Percentiles rank a stretch among this genome's conserved stretches.
phyloP scores from a whole-genome alignment of 495 filamentous ascomycete species.

The Talaromyces liani region DNA sequence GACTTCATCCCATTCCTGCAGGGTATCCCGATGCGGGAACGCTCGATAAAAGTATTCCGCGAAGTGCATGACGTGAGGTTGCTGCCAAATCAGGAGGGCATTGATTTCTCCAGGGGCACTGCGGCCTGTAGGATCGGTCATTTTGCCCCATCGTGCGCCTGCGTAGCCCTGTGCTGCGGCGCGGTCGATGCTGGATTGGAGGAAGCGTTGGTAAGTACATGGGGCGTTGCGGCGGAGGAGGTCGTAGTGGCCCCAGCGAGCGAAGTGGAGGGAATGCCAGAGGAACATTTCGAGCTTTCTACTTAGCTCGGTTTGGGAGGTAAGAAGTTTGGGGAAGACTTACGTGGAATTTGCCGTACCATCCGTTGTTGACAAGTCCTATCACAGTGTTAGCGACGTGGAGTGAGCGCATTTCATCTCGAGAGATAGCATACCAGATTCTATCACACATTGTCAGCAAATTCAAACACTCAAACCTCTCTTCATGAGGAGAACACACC shows the following conservation, averaged over 20 bases:
- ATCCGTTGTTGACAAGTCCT: not conserved
- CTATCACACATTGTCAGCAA: not conserved
- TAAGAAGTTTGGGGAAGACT: not conserved
- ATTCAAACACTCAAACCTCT: not conserved
- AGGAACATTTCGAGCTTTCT: constrained; percentile 42
- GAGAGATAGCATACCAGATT: not conserved
- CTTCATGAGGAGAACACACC: not conserved
- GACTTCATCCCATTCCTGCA: not conserved
- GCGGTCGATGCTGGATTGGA: constrained; percentile 36
- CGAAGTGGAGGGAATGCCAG: constrained; percentile 47
- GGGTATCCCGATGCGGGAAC: not conserved
- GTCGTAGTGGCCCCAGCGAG: constrained; percentile 41
- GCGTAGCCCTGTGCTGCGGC: constrained; percentile 41
- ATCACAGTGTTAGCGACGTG: not conserved
- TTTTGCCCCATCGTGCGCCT: constrained; percentile 51
- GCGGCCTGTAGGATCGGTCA: constrained; percentile 49
- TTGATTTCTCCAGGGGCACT: constrained; percentile 28
- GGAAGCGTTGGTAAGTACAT: constrained; percentile 38
- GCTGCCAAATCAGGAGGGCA: not conserved
- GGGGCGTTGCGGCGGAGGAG: constrained; percentile 38
- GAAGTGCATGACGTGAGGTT: not conserved
- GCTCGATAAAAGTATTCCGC: not conserved
- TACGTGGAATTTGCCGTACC: not conserved
- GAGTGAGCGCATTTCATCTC: not conserved
- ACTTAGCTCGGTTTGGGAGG: not conserved